Evolutionary conservation across 352 stramenopile genomes (phyloP), one percentile per base, ranked within the genome.

Genomic region (Globisporangium yorkense): DNA sequence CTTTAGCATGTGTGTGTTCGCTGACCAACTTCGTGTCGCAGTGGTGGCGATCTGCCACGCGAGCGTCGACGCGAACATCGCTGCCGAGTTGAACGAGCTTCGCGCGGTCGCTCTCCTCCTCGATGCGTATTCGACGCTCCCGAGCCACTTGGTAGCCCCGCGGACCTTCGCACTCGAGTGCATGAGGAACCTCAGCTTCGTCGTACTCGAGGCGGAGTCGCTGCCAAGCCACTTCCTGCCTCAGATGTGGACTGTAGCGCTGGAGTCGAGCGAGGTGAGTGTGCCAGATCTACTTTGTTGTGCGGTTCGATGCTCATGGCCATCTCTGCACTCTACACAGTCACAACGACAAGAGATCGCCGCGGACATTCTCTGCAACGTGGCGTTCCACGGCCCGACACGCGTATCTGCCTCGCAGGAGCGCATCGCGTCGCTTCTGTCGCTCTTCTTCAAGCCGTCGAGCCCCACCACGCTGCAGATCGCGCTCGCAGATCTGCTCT

Each of bases 11-110:
- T 15, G 8, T 29, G 16, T 20, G 29, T 13, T 21, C 41, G 6
- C 21, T 18, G 20, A 8, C 21, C 20, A n/a, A 3, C 16, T 27
- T 10, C 16, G 16, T 21, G 7, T 5, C 41, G 20, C 40, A 86
- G 69, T 89, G 18, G 64, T 89, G 13, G 74, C 68, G 2, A 53
- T 90, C 7, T 83, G 70, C 24, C 82, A 92, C 37, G 74, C 67
- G 0, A 75, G 72, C n/a, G 70, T 92, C 41, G 80, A 89, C 33
- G 60, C 63, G 0, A 62, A 63, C 4, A 84, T 89, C 21, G 76
- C 68, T 13, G 27, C 29, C 0, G 63, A 86, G 37, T 71, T 85
- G 55, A 62, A 73, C 48, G 69, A 84, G 8, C 51, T 84, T 0
- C 64, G 63, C 7, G 58, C 61, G 0, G 5, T 69, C 0, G 47